Evolutionary conservation across 306 rosid species (phyloP), one percentile per base, ranked within the genome.

Genomic region (Pueraria montana): DNA sequence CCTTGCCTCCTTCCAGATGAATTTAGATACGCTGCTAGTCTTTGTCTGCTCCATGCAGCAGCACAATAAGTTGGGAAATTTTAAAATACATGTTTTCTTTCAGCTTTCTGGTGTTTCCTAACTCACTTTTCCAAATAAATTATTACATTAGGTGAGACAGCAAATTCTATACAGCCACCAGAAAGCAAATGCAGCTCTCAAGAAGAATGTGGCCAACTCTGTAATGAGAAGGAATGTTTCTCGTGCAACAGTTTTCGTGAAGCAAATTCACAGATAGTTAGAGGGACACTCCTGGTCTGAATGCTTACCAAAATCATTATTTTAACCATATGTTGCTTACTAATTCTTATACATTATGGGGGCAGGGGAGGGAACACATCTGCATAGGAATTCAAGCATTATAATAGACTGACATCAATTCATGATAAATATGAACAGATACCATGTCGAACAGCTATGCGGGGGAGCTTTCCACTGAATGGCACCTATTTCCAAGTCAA

Each of bases 401-500:
- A 49, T 73, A 27, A 17, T 62, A 63, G 34, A 26, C 86, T 81
- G 74, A 83, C 90, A 49, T 27, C 26, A 72, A 77, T 50, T 83
- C 36, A 14, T 82, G 53, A 84, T 64, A 72, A 79, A 73, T 76
- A 76, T 80, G 76, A 71, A 83, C 91, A 93, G 98, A 91, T 95
- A 87, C 98, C 98, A 61, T 95, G 98, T 42, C 88, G 98, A 77
- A 95, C 98, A 66, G 98, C 98, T 43, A 95, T 89, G 97, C 87
- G 91, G 62, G 98, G 98, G 50, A 93, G 98, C 83, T 95, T 95
- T 80, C 98, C 98, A 14, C 92, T 95, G 48, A 95, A 95, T 38
- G 98, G 98, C 68, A 95, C 98, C 64, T 95, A 95, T 86, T 95
- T 95, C 86, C 98, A 95, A 86, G 98, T 95, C 81, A 95, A 95